phyloP scores from a whole-genome alignment of 192 early-diverging fungal species.

The Phlyctochytrium arcticum region DNA sequence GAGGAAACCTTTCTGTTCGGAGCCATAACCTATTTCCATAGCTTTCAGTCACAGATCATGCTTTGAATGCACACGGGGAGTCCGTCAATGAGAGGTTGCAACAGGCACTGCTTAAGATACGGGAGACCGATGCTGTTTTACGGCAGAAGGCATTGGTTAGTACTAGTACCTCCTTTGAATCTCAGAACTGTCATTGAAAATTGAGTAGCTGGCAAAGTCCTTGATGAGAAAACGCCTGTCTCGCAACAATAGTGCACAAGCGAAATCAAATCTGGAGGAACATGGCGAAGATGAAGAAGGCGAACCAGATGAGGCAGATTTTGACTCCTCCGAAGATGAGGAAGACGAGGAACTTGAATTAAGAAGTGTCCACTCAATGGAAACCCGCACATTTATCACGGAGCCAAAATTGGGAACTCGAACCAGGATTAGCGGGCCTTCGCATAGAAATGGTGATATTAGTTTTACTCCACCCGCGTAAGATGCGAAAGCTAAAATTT shows the following conservation, averaged over 20 bases:
- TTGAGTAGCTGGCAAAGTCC: constrained; percentile 13
- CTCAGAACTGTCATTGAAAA: neutral
- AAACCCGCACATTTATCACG: constrained; percentile 44
- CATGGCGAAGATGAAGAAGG: too few relatives aligned
- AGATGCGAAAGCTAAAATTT: neutral
- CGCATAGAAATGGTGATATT: neutral
- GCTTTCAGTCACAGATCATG: neutral
- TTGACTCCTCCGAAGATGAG: neutral
- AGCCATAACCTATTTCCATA: neutral
- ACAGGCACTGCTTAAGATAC: constrained; percentile 32
- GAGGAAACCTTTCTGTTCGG: too few relatives aligned
- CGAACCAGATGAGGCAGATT: neutral
- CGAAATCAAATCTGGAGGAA: neutral
- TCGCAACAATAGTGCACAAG: constrained; percentile 12
- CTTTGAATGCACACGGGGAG: neutral
- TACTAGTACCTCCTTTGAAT: constrained; percentile 2
- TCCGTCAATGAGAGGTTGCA: constrained; percentile 4
- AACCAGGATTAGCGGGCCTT: constrained; percentile 18
- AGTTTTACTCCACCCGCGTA: too few relatives aligned
- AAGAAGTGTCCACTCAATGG: constrained; percentile 37
- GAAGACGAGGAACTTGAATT: constrained; percentile 31
- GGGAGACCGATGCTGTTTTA: constrained; percentile 36
- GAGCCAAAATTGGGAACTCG: constrained; percentile 34
- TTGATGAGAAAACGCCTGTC: constrained; percentile 24
- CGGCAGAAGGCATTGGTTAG: constrained; percentile 34